Percentiles rank a stretch among this genome's conserved stretches.
Conservation (phyloP, 768 basidiomycete genomes). For the Hortiboletus flavorubellus region DNA sequence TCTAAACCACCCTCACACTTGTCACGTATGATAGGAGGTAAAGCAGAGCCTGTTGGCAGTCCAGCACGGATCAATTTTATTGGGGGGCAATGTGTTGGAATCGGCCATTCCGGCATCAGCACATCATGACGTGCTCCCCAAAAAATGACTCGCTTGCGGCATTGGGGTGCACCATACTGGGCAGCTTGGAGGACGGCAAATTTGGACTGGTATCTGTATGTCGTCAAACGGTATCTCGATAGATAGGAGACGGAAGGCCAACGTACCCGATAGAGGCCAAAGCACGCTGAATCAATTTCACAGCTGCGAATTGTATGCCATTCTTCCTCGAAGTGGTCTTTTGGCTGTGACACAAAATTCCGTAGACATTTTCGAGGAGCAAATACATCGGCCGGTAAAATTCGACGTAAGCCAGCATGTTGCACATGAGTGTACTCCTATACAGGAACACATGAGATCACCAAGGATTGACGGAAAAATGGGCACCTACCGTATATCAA, state of each 20-base stretch:
- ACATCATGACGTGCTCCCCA: conserved; percentile 59
- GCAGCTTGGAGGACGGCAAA: conserved; percentile 66
- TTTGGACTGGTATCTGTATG: conserved; percentile 55
- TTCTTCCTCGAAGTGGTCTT: conserved; percentile 36
- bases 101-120: conserved; percentile 57
- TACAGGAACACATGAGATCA: neutral
- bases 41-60: conserved; percentile 42
- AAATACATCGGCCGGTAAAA: conserved; percentile 60
- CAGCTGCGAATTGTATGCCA: conserved; percentile 49
- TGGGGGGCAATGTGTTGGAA: conserved; percentile 56
- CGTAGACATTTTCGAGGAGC: conserved; percentile 70
- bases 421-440: conserved; percentile 62
- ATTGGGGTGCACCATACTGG: conserved; percentile 71
- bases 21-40: conserved; percentile 45
- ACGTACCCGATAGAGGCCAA: conserved; percentile 63
- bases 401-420: conserved; percentile 70
- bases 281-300: conserved; percentile 63
- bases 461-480: neutral
- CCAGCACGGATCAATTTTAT: conserved; percentile 30
- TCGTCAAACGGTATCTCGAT: neutral
- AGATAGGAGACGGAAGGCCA: neutral
- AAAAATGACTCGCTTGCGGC: conserved; percentile 64
- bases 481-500: conserved; percentile 53
- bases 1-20: conserved; percentile 27
- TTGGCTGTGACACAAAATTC: conserved; percentile 52